Base-by-base conservation (phyloP, 2,329 filamentous ascomycete genomes). In the Apiospora pterosperma region DNA sequence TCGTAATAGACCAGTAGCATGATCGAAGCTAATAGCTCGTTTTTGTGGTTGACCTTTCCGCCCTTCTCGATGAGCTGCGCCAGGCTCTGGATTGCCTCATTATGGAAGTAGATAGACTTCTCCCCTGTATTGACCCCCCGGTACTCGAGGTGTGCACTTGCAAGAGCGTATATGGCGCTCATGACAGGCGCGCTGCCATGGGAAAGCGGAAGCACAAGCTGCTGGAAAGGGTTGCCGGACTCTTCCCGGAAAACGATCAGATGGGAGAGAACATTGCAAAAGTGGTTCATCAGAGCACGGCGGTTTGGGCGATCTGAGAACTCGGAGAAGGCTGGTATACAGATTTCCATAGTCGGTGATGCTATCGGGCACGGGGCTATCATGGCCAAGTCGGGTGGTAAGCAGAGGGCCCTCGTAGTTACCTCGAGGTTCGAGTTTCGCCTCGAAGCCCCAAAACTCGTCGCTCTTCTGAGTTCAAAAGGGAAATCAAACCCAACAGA, bases 121-220 rank as follows among this genome's bases (percentile, higher is more conserved):
- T 89, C 85, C 23, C 77, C 73, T 7, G 82, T 83, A 31, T 82
- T 76, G 6, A 86, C 77, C 2, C 84, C 85, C 31, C 85, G 78
- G 60, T 86, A 92, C 68, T 95, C 91, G 65, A 96, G 80, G 74
- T 97, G 96, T 65, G 93, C 95, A 64, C 91, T 92, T 0, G 92
- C 88, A 8, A 97, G 80, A 0, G 93, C 93, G 65, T 92, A 93
- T 66, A 97, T 90, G 11, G 93, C 92, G 72, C 96, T 92, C 75
- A 92, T 91, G 4, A 97, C 83, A 1, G 86, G 83, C 0, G 79
- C 78, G 70, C 85, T 87, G 52, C 73, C 78, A 60, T 83, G 79
- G 3, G 85, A 86, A 42, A 90, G 77, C 2, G 87, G 87, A n/a
- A 89, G 76, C 10, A 89, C 84, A 16, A 89, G 78, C 69, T 88